Evolutionary conservation across 2,329 filamentous ascomycete species (phyloP), one percentile per base, ranked within the genome.

Genomic region (Didymella keratinophila): DNA sequence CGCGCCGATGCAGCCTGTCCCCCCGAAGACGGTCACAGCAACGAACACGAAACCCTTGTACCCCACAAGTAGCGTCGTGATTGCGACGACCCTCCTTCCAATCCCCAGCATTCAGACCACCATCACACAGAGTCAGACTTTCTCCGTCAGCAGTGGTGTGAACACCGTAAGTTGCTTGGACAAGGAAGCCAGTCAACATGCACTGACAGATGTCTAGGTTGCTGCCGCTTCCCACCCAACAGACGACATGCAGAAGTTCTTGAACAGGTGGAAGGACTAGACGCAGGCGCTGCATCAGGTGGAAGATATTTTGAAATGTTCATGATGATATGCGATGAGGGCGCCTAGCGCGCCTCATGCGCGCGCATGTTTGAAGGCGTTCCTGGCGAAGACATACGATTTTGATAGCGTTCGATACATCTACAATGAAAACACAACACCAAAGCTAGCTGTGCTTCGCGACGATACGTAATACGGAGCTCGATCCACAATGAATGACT

Each of bases 1-100:
- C 71, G 86, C 86, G 12, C 86, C 86, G 1, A 85, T 87, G 83
- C 84, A 86, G 60, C 81, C 81, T 49, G 77, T 82, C n/a, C 85
- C 86, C 2, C 80, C 81, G 11, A 87, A 83, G 5, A 84, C 84
- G 66, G 87, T 88, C 60, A 85, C 84, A 2, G 79, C 80, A 36
- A 84, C 81, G 65, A 76, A 75, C 5, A 75, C 78, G 14, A 80
- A 77, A 42, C 82, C 82, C 8, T 74, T 83, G 63, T 83, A 82
- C 66, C 84, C 86, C 1, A 85, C 84, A 3, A 87, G 85, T 64
- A 75, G 79, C 9, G 84, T 82, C 53, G 72, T 70, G 4, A 78
- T 87, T 61, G 85, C 85, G 2, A 83, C 76, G 7, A 78, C 82
- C 1, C 82, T 77, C 53, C 71, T 87, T 60, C 77, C 80, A 9